Percentiles rank a stretch among this genome's conserved stretches.
Evolutionary conservation across 202 grass and related monocot species (phyloP).

Genomic region (Hordeum pubiflorum): DNA sequence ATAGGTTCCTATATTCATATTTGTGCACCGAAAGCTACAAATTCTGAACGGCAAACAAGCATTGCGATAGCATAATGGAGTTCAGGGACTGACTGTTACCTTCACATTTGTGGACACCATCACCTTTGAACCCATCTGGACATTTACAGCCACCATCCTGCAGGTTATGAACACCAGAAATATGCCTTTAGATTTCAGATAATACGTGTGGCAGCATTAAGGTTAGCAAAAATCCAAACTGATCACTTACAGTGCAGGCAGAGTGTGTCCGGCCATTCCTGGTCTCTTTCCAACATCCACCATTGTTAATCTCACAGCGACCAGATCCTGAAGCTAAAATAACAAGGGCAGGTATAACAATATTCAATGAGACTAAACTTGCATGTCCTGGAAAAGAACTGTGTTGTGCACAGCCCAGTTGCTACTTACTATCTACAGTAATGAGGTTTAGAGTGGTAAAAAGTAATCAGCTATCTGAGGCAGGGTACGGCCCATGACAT

Average conservation of each 20-base stretch:
- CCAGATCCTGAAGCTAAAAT: conserved; percentile 70
- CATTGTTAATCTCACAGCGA: conserved; percentile 75
- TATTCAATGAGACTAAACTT: background rate
- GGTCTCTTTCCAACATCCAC: conserved; percentile 82
- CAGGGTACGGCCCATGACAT: background rate
- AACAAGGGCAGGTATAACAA: background rate
- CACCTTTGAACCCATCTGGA: conserved; percentile 66
- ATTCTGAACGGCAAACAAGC: background rate
- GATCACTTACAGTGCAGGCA: conserved; percentile 65
- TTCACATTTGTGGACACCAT: conserved; percentile 68
- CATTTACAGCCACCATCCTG: conserved; percentile 86
- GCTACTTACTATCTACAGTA: background rate
- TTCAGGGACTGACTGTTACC: conserved; percentile 27
- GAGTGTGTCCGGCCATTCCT: conserved; percentile 51
- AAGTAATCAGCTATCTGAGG: background rate
- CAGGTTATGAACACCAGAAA: conserved; percentile 16
- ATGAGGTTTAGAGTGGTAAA: background rate
- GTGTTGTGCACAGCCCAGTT: background rate
- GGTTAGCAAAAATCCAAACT: background rate
- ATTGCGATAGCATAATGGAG: background rate
- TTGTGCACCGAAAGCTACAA: background rate
- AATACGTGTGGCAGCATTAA: background rate
- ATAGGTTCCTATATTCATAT: conserved; percentile 6
- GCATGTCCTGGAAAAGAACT: background rate
- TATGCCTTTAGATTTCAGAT: background rate